Evolutionary conservation across 768 basidiomycete species (phyloP).

Genomic region (Gyrodon lividus): DNA sequence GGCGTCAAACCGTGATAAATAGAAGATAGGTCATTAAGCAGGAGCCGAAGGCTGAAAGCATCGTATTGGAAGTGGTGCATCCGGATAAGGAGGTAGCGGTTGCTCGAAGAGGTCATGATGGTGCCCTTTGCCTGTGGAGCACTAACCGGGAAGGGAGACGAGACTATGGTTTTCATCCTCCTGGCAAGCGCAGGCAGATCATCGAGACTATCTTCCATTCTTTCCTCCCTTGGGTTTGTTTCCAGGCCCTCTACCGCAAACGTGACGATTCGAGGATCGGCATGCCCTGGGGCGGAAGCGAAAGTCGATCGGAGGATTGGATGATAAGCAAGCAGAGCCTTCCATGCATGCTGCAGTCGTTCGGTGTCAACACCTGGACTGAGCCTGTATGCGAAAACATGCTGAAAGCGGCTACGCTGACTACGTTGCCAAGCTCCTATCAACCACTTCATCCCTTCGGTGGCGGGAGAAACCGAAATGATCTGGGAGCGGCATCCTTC

Average conservation of each 20-base stretch:
- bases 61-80: conserved; percentile 54
- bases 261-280: conserved; percentile 24
- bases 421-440: conserved; percentile 46
- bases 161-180: conserved; percentile 24
- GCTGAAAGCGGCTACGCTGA: conserved; percentile 40
- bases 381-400: conserved; percentile 42
- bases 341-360: conserved; percentile 38
- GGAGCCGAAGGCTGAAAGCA: conserved; percentile 43
- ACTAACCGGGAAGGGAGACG: conserved; percentile 19
- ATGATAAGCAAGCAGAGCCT: conserved; percentile 33
- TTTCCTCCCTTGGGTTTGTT: conserved; percentile 7
- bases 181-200: conserved; percentile 7
- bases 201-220: conserved; percentile 9
- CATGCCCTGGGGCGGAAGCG: conserved; percentile 18
- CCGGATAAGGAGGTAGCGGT: conserved; percentile 28
- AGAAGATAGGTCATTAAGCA: conserved; percentile 39
- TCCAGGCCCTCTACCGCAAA: conserved; percentile 16
- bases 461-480: conserved; percentile 18
- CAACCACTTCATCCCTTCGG: conserved; percentile 37
- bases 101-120: conserved; percentile 12
- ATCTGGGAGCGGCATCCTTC: conserved; percentile 10
- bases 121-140: conserved; percentile 22
- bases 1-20: conserved; percentile 33
- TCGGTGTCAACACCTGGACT: conserved; percentile 26
- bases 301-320: conserved; percentile 46